Conservation (phyloP, 371 early-diverging fungal species). For the Gilbertella persicaria region DNA sequence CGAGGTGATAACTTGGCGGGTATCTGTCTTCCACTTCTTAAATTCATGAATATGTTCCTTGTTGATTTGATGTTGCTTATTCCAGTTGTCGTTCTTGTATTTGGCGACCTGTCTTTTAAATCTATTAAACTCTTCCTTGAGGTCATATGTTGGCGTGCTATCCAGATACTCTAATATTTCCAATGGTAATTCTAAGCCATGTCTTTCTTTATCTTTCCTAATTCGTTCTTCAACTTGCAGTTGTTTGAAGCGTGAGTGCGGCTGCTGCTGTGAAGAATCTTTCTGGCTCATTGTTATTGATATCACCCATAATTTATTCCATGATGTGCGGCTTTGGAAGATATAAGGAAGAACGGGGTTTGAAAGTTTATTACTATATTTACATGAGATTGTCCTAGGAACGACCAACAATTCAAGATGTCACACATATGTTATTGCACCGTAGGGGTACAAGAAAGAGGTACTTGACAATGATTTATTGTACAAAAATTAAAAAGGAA, state of each 20-base stretch:
- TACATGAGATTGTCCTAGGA: too few species aligned
- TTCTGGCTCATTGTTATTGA: too few species aligned
- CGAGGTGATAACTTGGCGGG: background rate
- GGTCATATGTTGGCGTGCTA: background rate
- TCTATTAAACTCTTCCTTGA: background rate
- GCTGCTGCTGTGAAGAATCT: too few species aligned
- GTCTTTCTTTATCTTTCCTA: background rate
- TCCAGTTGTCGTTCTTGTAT: too few species aligned
- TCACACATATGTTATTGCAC: too few species aligned
- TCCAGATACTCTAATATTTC: background rate
- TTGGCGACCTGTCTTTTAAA: constrained; percentile 5
- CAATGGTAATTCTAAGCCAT: too few species aligned
- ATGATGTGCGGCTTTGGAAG: constrained; percentile 6
- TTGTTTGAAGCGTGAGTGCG: background rate
- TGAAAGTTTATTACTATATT: constrained; percentile 1
- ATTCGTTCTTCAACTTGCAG: background rate
- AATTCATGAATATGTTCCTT: constrained; percentile 3
- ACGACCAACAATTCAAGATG: too few species aligned
- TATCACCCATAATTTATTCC: background rate
- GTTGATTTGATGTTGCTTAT: too few species aligned
- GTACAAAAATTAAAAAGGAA: too few species aligned
- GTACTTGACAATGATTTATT: too few species aligned
- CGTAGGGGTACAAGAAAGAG: too few species aligned
- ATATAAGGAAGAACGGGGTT: constrained; percentile 1
- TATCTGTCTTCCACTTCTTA: constrained; percentile 2